Base-by-base conservation (phyloP, 1,284 basidiomycete species). In the Apiotrichum gracile region DNA sequence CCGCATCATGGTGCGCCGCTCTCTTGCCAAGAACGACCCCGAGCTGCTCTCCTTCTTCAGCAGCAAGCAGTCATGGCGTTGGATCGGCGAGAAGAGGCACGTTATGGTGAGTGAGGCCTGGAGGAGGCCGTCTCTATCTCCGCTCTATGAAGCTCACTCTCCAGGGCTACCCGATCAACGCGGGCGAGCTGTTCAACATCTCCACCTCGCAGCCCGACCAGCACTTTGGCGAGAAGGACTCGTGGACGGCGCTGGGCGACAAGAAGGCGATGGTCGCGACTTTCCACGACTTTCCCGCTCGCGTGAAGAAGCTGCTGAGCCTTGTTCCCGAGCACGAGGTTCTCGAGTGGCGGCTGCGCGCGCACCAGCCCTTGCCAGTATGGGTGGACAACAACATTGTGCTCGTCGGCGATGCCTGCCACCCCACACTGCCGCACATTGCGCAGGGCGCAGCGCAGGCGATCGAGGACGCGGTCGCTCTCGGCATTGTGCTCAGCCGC, bases 391-490 rank as follows among this genome's bases (percentile, higher is more conserved):
- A 59, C n/a, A 61, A 65, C 44, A 55, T 60, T 9, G 61, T 60
- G 6, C 58, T 70, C 1, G 50, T 71, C 6, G 69, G 67, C 1
- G 66, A 67, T 49, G 66, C 66, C 4, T 69, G 66, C 35, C 72
- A 70, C 48, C 65, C 69, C 0, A 71, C 67, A 5, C 59, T 74
- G 7, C 69, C 72, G 7, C 68, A 67, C 49, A 46, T 70, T 10
- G 64, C 67, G 4, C 70, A 71, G 47, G 74, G 74, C 4, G 74
- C 74, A 1, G 74, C 74, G 0, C 72, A 74, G 47, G 71, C 73
- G 1, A 64, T 73, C n/a, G 67, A 72, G 58, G 74, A 76, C 49
- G 73, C 65, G 2, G 73, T 62, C 13, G 69, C 63, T 1, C 52
- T 75, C 10, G 69, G 67, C 2, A 63, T 70, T 8, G 61, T 72